Percentiles rank a stretch among this genome's conserved stretches.
phyloP scores from a whole-genome alignment of 2,329 filamentous ascomycete species.

The Curvularia sp. region DNA sequence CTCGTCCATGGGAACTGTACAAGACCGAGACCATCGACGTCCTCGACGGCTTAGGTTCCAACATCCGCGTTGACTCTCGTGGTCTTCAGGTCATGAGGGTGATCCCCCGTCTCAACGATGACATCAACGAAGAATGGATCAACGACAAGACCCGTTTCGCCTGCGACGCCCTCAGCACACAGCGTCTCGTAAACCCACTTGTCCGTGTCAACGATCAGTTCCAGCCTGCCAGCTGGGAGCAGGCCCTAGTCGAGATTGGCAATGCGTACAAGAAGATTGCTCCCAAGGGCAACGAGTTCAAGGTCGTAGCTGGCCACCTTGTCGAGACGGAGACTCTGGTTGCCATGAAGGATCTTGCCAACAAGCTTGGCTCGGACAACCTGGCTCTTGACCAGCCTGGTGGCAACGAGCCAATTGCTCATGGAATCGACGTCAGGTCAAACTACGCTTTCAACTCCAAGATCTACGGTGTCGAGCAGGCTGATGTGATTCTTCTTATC shows the following conservation, averaged over 20 bases:
- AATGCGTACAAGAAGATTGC: conserved; percentile 79
- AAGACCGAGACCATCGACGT: conserved; percentile 97
- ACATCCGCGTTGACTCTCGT: conserved; percentile 90
- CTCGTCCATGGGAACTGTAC: conserved; percentile 95
- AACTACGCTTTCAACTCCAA: conserved; percentile 98
- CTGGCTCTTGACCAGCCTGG: conserved; percentile 88
- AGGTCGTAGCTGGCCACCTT: conserved; percentile 88
- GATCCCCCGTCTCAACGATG: conserved; percentile 90
- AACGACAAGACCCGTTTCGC: conserved; percentile 98
- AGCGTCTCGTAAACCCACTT: conserved; percentile 90
- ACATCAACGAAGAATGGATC: conserved; percentile 99
- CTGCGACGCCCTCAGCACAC: conserved; percentile 94
- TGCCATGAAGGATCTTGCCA: conserved; percentile 95
- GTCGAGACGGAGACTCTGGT: conserved; percentile 93
- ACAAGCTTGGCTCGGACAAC: conserved; percentile 96
- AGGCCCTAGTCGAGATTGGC: conserved; percentile 86
- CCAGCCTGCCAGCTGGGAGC: conserved; percentile 92
- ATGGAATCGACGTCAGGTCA: conserved; percentile 90
- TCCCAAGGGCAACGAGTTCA: conserved; percentile 92
- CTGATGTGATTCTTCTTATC: conserved; percentile 88
- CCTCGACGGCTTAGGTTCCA: conserved; percentile 88
- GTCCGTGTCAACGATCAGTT: conserved; percentile 90
- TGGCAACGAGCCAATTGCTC: conserved; percentile 82
- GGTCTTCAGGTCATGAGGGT: conserved; percentile 97
- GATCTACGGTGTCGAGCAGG: conserved; percentile 92